Evolutionary conservation across 805 yeast species (phyloP).

Genomic region (Nakazawaea ernobii): DNA sequence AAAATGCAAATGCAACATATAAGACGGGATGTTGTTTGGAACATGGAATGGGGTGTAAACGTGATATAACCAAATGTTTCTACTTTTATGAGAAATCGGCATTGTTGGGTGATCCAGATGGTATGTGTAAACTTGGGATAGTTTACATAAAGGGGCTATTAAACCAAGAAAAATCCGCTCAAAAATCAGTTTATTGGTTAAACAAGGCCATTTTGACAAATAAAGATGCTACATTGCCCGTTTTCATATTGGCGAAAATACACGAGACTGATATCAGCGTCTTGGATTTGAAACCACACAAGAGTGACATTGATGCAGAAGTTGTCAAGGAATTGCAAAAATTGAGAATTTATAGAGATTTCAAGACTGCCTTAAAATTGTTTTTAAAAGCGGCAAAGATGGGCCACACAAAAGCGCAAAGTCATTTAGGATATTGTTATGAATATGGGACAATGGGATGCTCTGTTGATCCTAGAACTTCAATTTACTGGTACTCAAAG

Average conservation of each 20-base stretch:
- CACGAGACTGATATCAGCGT: slow-evolving; percentile 29
- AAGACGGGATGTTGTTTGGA: slow-evolving; percentile 69
- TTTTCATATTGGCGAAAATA: slow-evolving; percentile 29
- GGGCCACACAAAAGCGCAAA: slow-evolving; percentile 63
- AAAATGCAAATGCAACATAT: slow-evolving; percentile 58
- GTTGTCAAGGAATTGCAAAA: slow-evolving; percentile 28
- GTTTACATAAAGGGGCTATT: slow-evolving; percentile 46
- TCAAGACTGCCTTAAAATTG: slow-evolving; percentile 39
- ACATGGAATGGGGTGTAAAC: slow-evolving; percentile 49
- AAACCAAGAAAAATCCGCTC: slow-evolving; percentile 31
- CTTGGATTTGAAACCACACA: slow-evolving; percentile 18
- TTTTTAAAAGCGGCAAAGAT: slow-evolving; percentile 55
- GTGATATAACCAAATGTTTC: slow-evolving; percentile 41
- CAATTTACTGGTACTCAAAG: slow-evolving; percentile 69
- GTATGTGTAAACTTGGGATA: slow-evolving; percentile 74
- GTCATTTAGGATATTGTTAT: slow-evolving; percentile 64
- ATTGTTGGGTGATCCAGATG: slow-evolving; percentile 50
- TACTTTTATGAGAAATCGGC: slow-evolving; percentile 57
- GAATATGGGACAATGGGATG: slow-evolving; percentile 61
- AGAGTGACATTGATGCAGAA: slow-evolving; percentile 20
- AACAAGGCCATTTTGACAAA: slow-evolving; percentile 26
- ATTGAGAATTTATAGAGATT: slow-evolving; percentile 27
- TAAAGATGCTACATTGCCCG: slow-evolving; percentile 13
- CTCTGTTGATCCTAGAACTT: slow-evolving; percentile 45
- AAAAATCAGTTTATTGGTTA: slow-evolving; percentile 46